Conservation (phyloP, 1,284 basidiomycete genomes). For the Cutaneotrichosporon sp. region DNA sequence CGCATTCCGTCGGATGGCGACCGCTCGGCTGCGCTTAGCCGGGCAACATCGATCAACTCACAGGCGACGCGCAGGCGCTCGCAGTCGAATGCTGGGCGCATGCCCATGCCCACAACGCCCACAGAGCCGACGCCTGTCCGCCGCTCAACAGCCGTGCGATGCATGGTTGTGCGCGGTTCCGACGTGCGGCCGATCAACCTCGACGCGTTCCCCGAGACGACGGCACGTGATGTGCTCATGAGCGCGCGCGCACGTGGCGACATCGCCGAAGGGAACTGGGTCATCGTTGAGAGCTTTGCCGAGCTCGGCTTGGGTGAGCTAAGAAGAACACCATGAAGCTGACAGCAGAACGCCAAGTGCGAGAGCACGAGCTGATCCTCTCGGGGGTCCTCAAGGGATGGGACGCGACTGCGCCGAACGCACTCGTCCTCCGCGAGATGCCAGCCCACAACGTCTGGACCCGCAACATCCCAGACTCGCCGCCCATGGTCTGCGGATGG, state of each 20-base stretch:
- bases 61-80: slow-evolving; percentile 11
- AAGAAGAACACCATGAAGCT: background rate
- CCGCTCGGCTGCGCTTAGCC: slow-evolving; percentile 9
- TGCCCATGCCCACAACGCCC: background rate
- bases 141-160: slow-evolving; percentile 16
- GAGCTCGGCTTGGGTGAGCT: slow-evolving; percentile 34
- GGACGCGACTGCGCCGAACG: slow-evolving; percentile 73
- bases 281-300: slow-evolving; percentile 47
- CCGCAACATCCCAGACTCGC: slow-evolving; percentile 63
- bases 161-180: slow-evolving; percentile 10
- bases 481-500: slow-evolving; percentile 69
- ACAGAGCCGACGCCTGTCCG: slow-evolving; percentile 16
- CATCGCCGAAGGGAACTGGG: slow-evolving; percentile 37
- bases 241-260: slow-evolving; percentile 16
- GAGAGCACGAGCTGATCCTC: slow-evolving; percentile 72
- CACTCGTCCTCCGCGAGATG: slow-evolving; percentile 69
- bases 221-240: slow-evolving; percentile 41
- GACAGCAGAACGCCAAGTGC: slow-evolving; percentile 68
- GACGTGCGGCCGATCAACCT: slow-evolving; percentile 26
- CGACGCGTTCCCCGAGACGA: slow-evolving; percentile 41
- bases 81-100: slow-evolving; percentile 13
- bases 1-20: slow-evolving; percentile 5
- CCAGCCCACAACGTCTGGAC: slow-evolving; percentile 48
- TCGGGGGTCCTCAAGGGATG: slow-evolving; percentile 71
- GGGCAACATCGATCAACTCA: background rate